Evolutionary conservation across 495 filamentous ascomycete species (phyloP), one percentile per base, ranked within the genome.

Genomic region (Cryomyces antarcticus): DNA sequence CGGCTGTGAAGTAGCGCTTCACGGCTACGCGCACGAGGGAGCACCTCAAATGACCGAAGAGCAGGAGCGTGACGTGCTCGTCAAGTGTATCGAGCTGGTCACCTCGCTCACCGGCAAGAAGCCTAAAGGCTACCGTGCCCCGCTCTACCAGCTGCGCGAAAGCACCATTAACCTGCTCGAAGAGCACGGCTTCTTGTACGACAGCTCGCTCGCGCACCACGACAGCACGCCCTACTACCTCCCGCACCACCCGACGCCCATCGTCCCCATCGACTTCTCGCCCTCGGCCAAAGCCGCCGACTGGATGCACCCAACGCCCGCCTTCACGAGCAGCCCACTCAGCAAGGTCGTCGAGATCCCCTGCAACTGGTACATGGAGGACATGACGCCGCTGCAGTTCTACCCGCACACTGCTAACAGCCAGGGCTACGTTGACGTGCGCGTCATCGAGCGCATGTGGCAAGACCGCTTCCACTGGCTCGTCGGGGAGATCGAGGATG

Each of bases 1-100:
- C 24, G 71, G 72, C 4, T 63, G 60, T n/a, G 73, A 78, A 49
- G 66, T 77, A 36, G 73, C 63, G 0, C 58, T 72, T 7, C 73
- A 78, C 50, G 73, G 74, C 30, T 78, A 78, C 51, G 64, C 67
- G 10, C 72, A 75, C 45, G 71, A 77, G 46, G 68, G 70, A 9
- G 64, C 69, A 0, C 57, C 57, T 31, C 69, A 75, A 46, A 62
- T 76, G 52, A 72, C 68, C 0, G 62, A 62, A 13, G 47, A 61
- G n/a, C 72, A 77, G 59, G 72, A 76, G 49, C 55, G 58, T 28
- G 72, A 76, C 6, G 66, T 77, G 1, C 59, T 77, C 28, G 48
- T 52, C 13, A 65, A 65, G 45, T 74, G 73, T 52, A 66, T 76
- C 30, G 47, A 64, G 12, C 55, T 75, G 36, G 62, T 64, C 6